These are phyloP conservation scores for Calonectria hongkongensis DNA, from an alignment of 2,329 filamentous ascomycete species.

Conservation along the genomic window DNA sequence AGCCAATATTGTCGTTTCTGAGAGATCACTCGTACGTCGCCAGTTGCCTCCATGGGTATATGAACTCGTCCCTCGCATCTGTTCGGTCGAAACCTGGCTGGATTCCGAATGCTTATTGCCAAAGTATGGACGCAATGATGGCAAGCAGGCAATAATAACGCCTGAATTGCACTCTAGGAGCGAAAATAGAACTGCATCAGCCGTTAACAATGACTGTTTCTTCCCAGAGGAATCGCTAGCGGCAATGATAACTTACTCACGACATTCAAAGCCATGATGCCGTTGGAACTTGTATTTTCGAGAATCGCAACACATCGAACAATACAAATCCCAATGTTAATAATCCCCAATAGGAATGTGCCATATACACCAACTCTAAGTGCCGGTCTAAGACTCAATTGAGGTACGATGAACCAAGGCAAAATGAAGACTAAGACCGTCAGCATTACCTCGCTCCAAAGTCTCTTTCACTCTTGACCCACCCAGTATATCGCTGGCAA, in stretches of 20 bases:
- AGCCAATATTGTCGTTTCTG: not conserved
- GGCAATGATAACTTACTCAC: not conserved
- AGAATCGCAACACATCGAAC: not conserved
- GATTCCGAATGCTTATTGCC: not conserved
- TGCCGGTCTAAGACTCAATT: not conserved
- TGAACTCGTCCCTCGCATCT: not conserved
- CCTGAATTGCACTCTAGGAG: not conserved
- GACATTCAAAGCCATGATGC: not conserved
- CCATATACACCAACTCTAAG: not conserved
- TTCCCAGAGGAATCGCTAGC: not conserved
- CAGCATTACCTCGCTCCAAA: not conserved
- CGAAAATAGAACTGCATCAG: not conserved
- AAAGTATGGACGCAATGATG: not conserved
- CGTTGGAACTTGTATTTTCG: not conserved
- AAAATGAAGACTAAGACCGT: not conserved
- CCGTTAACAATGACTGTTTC: not conserved
- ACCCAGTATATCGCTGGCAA: not conserved
- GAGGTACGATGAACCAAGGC: slow-evolving; percentile 1
- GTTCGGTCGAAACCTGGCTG: not conserved
- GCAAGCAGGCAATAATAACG: not conserved
- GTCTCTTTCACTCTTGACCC: too few relatives aligned
- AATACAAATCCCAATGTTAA: not conserved
- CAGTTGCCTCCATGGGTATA: not conserved
- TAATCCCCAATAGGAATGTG: not conserved
- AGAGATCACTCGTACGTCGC: not conserved